A percentile compares a stretch with the other conserved stretches of the same genome.
Evolutionary conservation across 2,329 filamentous ascomycete species (phyloP).

Genomic region (Diaporthe helianthi): DNA sequence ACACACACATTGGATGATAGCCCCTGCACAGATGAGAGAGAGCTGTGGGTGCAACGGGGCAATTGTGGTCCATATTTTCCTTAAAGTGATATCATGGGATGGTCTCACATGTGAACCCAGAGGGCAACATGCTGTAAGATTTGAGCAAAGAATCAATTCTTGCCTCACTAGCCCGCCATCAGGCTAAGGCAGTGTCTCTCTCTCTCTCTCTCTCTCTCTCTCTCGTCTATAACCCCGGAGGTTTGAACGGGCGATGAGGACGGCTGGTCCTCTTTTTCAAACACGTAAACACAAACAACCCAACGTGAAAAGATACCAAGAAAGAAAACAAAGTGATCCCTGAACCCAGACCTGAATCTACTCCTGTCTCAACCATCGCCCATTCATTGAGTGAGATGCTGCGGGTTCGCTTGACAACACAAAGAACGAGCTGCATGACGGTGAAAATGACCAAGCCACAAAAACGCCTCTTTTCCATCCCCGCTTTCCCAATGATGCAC

Average conservation of each 20-base stretch:
- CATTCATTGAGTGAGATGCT: neutral
- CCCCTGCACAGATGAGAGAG: neutral
- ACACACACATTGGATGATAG: slow-evolving; percentile 12
- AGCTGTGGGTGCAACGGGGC: slow-evolving; percentile 2
- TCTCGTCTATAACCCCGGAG: slow-evolving; percentile 1
- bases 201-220: neutral
- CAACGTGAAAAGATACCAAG: neutral
- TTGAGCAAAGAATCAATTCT: neutral
- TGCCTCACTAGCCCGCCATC: neutral
- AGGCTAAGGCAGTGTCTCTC: neutral
- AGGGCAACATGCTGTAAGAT: neutral
- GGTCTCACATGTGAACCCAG: neutral
- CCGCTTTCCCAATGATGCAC: slow-evolving; percentile 10
- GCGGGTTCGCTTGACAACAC: neutral
- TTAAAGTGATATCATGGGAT: neutral
- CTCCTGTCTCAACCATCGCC: slow-evolving; percentile 14
- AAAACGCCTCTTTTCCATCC: slow-evolving; percentile 12
- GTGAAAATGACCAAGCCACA: slow-evolving; percentile 21
- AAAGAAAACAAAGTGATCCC: neutral
- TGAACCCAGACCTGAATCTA: neutral
- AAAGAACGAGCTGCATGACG: slow-evolving; percentile 5
- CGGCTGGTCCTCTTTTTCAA: neutral
- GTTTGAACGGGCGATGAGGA: neutral
- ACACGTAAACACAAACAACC: slow-evolving; percentile 12
- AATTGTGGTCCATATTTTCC: neutral